Base-by-base conservation (phyloP, 164 flowering plant species). In the Platanus orientalis region DNA sequence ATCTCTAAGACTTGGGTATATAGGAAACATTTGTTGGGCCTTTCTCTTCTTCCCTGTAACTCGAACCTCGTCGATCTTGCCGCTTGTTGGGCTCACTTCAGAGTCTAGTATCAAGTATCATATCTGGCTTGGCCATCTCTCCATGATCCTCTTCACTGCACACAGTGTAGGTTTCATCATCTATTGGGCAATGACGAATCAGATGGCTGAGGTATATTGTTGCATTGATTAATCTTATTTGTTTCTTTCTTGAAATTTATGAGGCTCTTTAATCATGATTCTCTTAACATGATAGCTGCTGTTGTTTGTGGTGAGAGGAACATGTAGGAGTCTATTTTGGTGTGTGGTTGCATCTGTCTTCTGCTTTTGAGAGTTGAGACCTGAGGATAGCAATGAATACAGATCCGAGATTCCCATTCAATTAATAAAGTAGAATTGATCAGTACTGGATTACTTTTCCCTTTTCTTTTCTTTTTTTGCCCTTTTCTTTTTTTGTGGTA, bases 121-220 rank as follows among this genome's bases (percentile, higher is more conserved):
- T 53, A 86, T 87, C n/a, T 90, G 97, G 97, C 71, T 90, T 0
- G 97, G 97, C 2, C 86, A 90, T 69, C 59, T 83, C 42, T 74
- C 73, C 42, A 81, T 90, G 90, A 30, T 65, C 30, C 59, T 86
- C 58, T 90, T 84, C 74, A 76, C 94, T 0, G 71, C 79, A 48
- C 97, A 90, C 66, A 91, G 97, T 14, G 1, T 76, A 27, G 70
- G 76, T 63, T 88, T 61, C 78, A 64, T 88, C 64, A 32, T 79
- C 26, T 76, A 59, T 28, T 90, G 90, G 91, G 74, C 65, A 57
- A 47, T 40, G 7, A 62, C 66, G 2, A 32, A 52, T 13, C 67
- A 55, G 40, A 64, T 54, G 25, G 39, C 67, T 10, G 19, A 54
- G 67, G 67, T 55, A 47, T 40, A 20, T 49, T 21, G 2, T 20